Evolutionary conservation across 768 basidiomycete genomes (phyloP).

Genomic region (Termitomyces sp.): DNA sequence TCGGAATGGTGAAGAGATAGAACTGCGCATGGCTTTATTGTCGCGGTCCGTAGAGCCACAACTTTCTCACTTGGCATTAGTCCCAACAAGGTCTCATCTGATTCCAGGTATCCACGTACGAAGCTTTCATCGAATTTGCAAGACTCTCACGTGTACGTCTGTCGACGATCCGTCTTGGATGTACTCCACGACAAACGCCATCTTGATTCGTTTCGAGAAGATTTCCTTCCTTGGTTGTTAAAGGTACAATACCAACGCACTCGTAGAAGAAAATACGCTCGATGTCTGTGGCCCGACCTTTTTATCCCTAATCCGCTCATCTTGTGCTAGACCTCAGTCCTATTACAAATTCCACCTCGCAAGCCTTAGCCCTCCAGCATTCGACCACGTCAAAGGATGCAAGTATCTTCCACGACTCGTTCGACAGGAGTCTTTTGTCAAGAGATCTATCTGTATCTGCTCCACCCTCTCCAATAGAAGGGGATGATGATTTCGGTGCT

Average conservation of each 20-base stretch:
- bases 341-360: constrained; percentile 36
- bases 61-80: background rate
- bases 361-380: constrained; percentile 50
- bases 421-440: constrained; percentile 13
- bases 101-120: constrained; percentile 60
- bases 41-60: constrained; percentile 39
- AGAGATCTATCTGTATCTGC: constrained; percentile 30
- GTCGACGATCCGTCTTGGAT: constrained; percentile 68
- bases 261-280: constrained; percentile 53
- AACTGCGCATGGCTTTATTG: constrained; percentile 71
- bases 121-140: constrained; percentile 62
- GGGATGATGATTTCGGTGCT: constrained; percentile 26
- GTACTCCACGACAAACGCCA: constrained; percentile 60
- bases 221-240: constrained; percentile 90
- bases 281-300: constrained; percentile 29
- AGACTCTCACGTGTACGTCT: constrained; percentile 92
- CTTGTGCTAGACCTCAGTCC: constrained; percentile 38
- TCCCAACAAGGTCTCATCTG: constrained; percentile 2
- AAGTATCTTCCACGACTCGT: constrained; percentile 14
- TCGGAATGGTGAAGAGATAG: constrained; percentile 62
- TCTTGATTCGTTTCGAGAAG: constrained; percentile 81
- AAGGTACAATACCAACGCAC: constrained; percentile 72
- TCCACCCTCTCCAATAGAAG: constrained; percentile 38
- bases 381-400: constrained; percentile 39
- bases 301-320: background rate